A percentile compares a stretch with the other conserved stretches of the same genome.
Conservation (phyloP, 1,284 basidiomycete species). For the Cutaneotrichosporon sp. region DNA sequence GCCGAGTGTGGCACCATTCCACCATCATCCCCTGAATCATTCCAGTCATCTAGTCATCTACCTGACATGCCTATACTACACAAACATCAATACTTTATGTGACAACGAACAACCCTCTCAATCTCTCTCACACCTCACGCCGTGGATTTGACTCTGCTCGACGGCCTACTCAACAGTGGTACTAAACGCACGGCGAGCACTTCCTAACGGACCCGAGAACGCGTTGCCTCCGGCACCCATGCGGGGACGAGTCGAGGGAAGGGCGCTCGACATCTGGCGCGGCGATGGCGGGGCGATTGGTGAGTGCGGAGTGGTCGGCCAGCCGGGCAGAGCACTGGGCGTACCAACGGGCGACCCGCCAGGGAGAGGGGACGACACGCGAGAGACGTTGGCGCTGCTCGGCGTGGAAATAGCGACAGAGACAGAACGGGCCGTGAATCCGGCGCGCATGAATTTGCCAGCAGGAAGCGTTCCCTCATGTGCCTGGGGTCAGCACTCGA, state of each 20-base stretch:
- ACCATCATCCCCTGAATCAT: not conserved
- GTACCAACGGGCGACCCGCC: not conserved
- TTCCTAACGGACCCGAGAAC: conserved; percentile 21
- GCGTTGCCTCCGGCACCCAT: conserved; percentile 12
- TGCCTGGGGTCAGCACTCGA: conserved; percentile 5
- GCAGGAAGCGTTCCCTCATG: conserved; percentile 4
- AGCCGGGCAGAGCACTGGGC: conserved; percentile 9
- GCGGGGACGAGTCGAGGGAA: conserved; percentile 15
- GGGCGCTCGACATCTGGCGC: not conserved
- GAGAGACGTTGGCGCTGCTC: not conserved
- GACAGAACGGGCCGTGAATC: conserved; percentile 3
- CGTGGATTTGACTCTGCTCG: not conserved
- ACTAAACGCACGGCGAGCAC: conserved; percentile 18
- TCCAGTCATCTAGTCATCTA: not conserved
- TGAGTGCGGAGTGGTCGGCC: conserved; percentile 6
- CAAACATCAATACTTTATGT: conserved; percentile 1
- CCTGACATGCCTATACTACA: conserved; percentile 5
- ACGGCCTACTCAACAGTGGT: conserved; percentile 4
- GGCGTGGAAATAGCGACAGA: conserved; percentile 11
- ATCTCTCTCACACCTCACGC: not conserved
- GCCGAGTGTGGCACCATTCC: conserved; percentile 13
- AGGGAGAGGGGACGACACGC: conserved; percentile 3
- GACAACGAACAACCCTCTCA: conserved; percentile 5
- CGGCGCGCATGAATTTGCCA: conserved; percentile 13
- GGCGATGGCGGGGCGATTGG: conserved; percentile 11